A percentile compares a stretch with the other conserved stretches of the same genome.
phyloP scores from a whole-genome alignment of 2,329 filamentous ascomycete species.

The Hymenoscyphus scutula region DNA sequence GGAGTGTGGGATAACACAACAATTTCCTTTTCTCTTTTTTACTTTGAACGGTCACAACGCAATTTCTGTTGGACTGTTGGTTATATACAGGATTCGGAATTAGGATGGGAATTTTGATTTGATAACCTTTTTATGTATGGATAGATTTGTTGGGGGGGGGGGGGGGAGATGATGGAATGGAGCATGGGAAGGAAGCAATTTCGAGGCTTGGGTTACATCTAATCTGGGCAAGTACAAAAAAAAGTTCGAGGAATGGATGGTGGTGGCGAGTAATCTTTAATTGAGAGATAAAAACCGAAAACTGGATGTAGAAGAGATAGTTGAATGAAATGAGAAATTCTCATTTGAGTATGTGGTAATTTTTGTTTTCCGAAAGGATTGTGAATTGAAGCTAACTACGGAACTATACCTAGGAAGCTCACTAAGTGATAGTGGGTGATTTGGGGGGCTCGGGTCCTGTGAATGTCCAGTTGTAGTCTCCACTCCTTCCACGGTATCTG shows the following conservation, averaged over 20 bases:
- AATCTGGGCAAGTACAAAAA: background rate
- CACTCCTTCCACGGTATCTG: no score
- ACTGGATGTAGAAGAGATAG: slow-evolving; percentile 1
- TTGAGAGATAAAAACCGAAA: background rate
- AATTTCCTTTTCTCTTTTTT: background rate
- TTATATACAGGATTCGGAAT: background rate
- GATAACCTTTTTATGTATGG: background rate
- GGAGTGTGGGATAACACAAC: background rate
- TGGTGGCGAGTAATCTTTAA: background rate
- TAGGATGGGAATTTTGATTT: background rate
- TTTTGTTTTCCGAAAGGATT: no score
- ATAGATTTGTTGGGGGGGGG: background rate
- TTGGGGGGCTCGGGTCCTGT: no score
- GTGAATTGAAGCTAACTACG: no score
- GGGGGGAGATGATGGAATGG: background rate
- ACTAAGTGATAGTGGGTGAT: no score
- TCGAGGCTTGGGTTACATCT: background rate
- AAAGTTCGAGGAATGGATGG: background rate
- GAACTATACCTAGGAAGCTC: no score
- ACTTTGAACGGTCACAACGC: background rate
- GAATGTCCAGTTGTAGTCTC: no score
- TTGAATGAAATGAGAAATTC: background rate
- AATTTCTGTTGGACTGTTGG: background rate
- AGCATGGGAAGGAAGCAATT: no score
- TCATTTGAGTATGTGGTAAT: background rate